These are phyloP conservation scores for Piper betle DNA, from an alignment of 164 flowering plant genomes.

Conservation along the genomic window DNA sequence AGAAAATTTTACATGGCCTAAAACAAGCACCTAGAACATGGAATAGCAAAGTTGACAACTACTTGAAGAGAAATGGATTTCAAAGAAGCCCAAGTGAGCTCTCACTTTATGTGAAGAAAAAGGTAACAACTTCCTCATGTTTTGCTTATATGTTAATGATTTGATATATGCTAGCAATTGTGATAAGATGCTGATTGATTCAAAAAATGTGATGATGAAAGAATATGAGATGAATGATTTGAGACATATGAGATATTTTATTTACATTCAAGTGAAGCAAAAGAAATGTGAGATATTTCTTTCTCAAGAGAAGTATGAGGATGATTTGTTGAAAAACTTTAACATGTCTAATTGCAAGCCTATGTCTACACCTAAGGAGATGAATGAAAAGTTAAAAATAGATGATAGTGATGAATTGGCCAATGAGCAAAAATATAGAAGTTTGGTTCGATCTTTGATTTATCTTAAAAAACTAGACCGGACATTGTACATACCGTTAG, in stretches of 20 bases:
- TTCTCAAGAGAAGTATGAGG: neutral
- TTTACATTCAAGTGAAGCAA: neutral
- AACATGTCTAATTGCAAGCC: neutral
- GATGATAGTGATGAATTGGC: neutral
- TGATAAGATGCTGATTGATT: neutral
- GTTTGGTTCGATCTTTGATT: neutral
- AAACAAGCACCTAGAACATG: no score
- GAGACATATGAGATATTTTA: neutral
- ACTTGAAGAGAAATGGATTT: neutral
- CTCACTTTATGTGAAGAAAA: neutral
- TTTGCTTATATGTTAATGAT: slow-evolving; percentile 1
- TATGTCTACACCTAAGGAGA: neutral
- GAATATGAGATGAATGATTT: slow-evolving; percentile 1
- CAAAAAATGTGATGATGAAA: neutral
- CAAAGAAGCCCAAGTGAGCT: neutral
- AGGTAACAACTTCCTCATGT: neutral
- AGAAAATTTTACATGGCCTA: no score
- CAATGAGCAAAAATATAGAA: neutral
- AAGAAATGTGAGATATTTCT: neutral
- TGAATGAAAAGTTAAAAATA: neutral
- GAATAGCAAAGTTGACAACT: no score
- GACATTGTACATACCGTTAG: neutral
- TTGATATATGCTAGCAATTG: neutral
- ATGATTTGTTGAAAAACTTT: no score
- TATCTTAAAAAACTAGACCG: neutral